Evolutionary conservation across 106 monocot species (phyloP), one percentile per base, ranked within the genome.

Genomic region (Agapanthus africanus): DNA sequence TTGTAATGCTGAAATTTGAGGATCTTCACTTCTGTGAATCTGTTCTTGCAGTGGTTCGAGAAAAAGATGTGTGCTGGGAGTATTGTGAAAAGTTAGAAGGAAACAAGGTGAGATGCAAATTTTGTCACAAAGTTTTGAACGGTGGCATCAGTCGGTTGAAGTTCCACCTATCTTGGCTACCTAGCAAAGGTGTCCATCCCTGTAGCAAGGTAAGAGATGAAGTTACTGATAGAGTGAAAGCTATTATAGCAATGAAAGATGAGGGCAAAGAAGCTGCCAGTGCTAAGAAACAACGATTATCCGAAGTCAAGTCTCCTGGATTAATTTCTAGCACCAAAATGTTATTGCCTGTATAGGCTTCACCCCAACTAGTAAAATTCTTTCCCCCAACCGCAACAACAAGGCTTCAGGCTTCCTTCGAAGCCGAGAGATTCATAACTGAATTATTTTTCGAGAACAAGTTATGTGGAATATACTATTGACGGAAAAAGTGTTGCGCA

Each of bases 91-190:
- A 85, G 65, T 54, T 95, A 77, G 95, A 95, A 37, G 95, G 91
- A 35, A 95, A 95, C 81, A 95, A 91, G 52, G 95, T 95, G 44
- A 75, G 83, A 74, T 95, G 95, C 77, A 95, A 82, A 61, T 95
- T 95, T 59, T 95, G 95, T 59, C 78, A 74, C 25, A 95, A 88
- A 78, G 78, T 95, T 39, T 65, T 95, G 31, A 91, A 95, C 54
- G 95, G 95, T 18, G 95, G 95, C 56, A 95, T 95, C 54, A 95
- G 91, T 72, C 81, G 95, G 65, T 77, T 95, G 76, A 95, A 95
- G 78, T 91, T 88, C 40, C 95, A 95, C 70, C 65, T 95, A 32
- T 91, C 91, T 30, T 81, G 88, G 4, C 61, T 91, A 22, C 91
- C 88, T 13, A 86, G 91, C 57, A 95, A 95, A 82, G 95, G 95